Evolutionary conservation across 441 rosid species (phyloP), one percentile per base, ranked within the genome.

Genomic region (Biscutella laevigata): DNA sequence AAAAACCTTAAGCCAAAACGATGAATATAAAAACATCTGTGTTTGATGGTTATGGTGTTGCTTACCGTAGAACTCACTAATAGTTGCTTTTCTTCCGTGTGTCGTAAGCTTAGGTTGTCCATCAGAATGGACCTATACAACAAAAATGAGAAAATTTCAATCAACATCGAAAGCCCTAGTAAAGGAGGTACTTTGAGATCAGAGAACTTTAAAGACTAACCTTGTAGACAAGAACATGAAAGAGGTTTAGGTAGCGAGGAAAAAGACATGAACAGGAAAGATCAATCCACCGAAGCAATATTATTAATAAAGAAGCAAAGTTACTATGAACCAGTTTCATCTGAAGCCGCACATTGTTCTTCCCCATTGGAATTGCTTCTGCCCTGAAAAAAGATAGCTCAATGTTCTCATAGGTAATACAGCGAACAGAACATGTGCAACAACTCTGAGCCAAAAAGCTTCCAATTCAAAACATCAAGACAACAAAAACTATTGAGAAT

Each of bases 11-110:
- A n/a, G 22, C 22, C n/a, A 39, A 13, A 5, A 17, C 8, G 11
- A 53, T 51, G 9, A 51, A 17, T 7, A 37, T 3, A 1, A 3
- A 32, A 58, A 33, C 53, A 45, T 33, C 8, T 4, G n/a, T 4
- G 4, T 11, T 2, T 9, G 30, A 47, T 5, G 50, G 44, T 63
- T 30, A 38, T 0, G n/a, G 29, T 27, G 32, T 56, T 33, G 52
- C 80, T 55, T 60, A 88, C 99, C 88, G 28, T 92, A 92, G 65
- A 92, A 92, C 61, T 92, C 97, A 68, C 75, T 82, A 57, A 92
- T 71, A 26, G 95, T 78, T 2, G 98, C 95, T 68, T 91, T 91
- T 67, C 98, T 77, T 46, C 95, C 96, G 53, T 69, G 81, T 1
- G 72, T 68, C 21, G 89, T 66, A 17, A 75, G 60, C 41, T 61